These are phyloP conservation scores for Hypoxylon sp. DNA, from an alignment of 2,329 filamentous ascomycete species.

Conservation along the genomic window DNA sequence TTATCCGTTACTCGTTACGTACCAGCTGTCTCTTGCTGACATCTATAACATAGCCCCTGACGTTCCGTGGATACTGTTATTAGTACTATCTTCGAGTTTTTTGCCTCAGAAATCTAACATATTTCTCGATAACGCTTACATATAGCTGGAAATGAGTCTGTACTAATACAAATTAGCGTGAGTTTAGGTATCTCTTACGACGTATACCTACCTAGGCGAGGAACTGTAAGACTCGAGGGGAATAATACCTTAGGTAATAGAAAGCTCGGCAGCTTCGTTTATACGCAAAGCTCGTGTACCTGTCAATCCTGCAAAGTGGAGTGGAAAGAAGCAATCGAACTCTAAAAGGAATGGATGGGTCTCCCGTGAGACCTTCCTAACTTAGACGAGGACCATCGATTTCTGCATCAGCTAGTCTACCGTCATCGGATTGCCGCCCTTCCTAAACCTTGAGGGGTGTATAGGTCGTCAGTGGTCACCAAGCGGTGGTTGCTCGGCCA, in stretches of 20 bases:
- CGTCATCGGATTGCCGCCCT: conserved; percentile 28
- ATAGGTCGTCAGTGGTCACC: conserved; percentile 7
- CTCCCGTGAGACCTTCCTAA: conserved; percentile 39
- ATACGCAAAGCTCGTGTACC: conserved; percentile 5
- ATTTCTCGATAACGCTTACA: background rate
- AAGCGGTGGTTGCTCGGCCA: conserved; percentile 32
- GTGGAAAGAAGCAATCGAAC: conserved; percentile 9
- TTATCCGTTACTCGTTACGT: conserved; percentile 27
- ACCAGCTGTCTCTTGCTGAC: background rate
- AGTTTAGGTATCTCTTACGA: too few species aligned
- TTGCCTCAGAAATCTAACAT: background rate
- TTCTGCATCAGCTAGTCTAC: conserved; percentile 10
- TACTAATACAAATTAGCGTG: too few species aligned
- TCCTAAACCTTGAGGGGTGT: conserved; percentile 10
- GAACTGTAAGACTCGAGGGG: background rate
- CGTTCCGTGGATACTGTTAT: background rate
- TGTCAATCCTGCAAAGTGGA: conserved; percentile 7
- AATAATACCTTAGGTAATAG: background rate
- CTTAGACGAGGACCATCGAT: conserved; percentile 7
- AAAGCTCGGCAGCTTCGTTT: conserved; percentile 3
- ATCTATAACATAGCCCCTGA: background rate
- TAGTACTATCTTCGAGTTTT: background rate
- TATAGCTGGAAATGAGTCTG: too few species aligned
- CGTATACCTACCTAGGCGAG: too few species aligned
- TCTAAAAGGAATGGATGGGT: conserved; percentile 7